Evolutionary conservation across 192 early-diverging fungal species (phyloP).

Genomic region (Coemansia asiatica): DNA sequence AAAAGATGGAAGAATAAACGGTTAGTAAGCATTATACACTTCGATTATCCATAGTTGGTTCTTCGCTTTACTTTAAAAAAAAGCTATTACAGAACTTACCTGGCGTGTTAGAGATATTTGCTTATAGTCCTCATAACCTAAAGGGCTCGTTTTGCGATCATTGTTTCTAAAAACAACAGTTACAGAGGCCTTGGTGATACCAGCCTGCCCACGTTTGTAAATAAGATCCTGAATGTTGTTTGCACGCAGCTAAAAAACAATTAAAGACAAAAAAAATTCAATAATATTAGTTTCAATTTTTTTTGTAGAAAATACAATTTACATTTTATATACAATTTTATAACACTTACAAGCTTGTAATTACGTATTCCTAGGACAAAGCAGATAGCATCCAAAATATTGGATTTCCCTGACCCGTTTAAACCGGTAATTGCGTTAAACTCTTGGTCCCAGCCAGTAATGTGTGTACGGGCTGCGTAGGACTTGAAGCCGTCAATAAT

Average conservation of each 20-base stretch:
- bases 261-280: background rate
- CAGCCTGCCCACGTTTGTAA: conserved; percentile 99
- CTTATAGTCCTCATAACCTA: conserved; percentile 81
- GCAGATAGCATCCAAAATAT: conserved; percentile 98
- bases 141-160: conserved; percentile 78
- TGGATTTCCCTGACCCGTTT: conserved; percentile 98
- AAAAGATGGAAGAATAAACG: too few relatives aligned
- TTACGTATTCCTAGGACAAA: conserved; percentile 97
- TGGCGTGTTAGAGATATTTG: conserved; percentile 95
- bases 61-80: background rate
- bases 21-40: too few relatives aligned
- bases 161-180: conserved; percentile 96
- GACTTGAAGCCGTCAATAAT: conserved; percentile 99
- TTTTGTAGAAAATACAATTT: too few relatives aligned
- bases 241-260: conserved; percentile 70
- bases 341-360: conserved; percentile 80
- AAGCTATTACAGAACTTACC: conserved; percentile 54
- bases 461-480: conserved; percentile 91
- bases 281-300: background rate
- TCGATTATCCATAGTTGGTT: background rate
- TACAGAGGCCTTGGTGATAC: conserved; percentile 96
- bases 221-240: conserved; percentile 92
- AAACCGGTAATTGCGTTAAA: conserved; percentile 99
- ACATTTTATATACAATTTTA: too few relatives aligned
- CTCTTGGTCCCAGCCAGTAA: conserved; percentile 95